Evolutionary conservation across 2,329 filamentous ascomycete genomes (phyloP).

Genomic region (Drechslerella dactyloides): DNA sequence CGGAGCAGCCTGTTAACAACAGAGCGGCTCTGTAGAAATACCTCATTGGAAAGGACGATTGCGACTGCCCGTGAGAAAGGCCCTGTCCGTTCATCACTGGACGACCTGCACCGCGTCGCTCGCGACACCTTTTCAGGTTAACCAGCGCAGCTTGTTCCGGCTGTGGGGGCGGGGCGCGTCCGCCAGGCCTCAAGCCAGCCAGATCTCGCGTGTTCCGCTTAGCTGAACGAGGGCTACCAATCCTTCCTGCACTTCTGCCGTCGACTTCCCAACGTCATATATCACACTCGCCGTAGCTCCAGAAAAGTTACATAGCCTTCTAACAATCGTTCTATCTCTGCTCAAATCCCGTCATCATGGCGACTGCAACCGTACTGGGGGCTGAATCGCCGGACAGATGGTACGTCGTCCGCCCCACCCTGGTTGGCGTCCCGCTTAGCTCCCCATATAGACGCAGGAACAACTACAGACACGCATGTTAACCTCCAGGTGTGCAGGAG

Average conservation of each 20-base stretch:
- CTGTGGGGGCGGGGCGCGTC: constrained; percentile 1
- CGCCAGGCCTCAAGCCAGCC: not conserved
- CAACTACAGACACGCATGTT: constrained; percentile 9
- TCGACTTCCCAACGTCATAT: constrained; percentile 13
- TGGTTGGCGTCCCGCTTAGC: constrained; percentile 37
- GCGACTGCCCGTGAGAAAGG: constrained; percentile 45
- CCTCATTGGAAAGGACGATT: constrained; percentile 40
- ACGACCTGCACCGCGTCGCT: constrained; percentile 43
- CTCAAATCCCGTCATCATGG: constrained; percentile 13
- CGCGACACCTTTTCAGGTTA: constrained; percentile 43
- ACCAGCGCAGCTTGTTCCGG: not conserved
- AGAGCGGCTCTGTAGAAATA: constrained; percentile 21
- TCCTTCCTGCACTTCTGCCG: constrained; percentile 40
- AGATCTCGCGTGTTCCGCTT: constrained; percentile 27
- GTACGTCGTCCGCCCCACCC: constrained; percentile 38
- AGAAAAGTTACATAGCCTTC: not conserved
- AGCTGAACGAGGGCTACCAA: constrained; percentile 22
- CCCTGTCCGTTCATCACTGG: constrained; percentile 39
- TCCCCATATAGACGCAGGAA: constrained; percentile 2
- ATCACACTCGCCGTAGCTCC: not conserved
- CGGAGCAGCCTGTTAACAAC: not conserved
- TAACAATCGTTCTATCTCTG: constrained; percentile 1
- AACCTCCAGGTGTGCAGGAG: constrained; percentile 65
- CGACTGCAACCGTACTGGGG: constrained; percentile 37
- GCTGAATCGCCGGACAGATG: constrained; percentile 45